phyloP scores from a whole-genome alignment of 345 rosid genomes.

The Ceriops tagal region DNA sequence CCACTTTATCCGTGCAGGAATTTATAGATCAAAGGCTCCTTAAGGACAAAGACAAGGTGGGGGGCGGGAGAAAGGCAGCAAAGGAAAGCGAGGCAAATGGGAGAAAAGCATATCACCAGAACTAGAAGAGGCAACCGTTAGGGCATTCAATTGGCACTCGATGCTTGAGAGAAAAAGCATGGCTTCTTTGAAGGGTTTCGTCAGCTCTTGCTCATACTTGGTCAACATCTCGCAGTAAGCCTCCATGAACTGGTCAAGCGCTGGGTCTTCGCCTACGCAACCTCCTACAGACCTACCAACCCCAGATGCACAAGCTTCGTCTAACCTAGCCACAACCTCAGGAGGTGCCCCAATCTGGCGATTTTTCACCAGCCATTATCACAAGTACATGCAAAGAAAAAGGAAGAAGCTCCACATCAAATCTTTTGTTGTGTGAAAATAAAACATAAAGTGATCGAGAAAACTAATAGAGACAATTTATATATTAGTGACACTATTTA shows the following conservation, averaged over 20 bases:
- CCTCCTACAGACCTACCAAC: slow-evolving; percentile 35
- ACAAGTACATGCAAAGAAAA: background rate
- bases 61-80: too few species aligned
- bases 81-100: slow-evolving; percentile 6
- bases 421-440: too few species aligned
- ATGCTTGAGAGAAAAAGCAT: slow-evolving; percentile 76
- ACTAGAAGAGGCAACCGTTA: slow-evolving; percentile 50
- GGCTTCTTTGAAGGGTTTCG: slow-evolving; percentile 93
- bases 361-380: background rate
- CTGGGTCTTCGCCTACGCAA: slow-evolving; percentile 88
- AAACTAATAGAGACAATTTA: too few species aligned
- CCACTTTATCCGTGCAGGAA: too few species aligned
- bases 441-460: too few species aligned
- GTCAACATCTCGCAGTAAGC: slow-evolving; percentile 98
- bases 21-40: too few species aligned
- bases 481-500: too few species aligned
- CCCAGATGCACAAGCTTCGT: slow-evolving; percentile 71
- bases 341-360: slow-evolving; percentile 94
- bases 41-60: too few species aligned
- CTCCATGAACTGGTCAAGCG: slow-evolving; percentile 98
- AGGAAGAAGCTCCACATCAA: too few species aligned
- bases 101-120: slow-evolving; percentile 43
- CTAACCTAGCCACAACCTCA: slow-evolving; percentile 75
- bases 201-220: slow-evolving; percentile 93
- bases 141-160: slow-evolving; percentile 85